Evolutionary conservation across 345 rosid genomes (phyloP).

Genomic region (Turnera subulata): DNA sequence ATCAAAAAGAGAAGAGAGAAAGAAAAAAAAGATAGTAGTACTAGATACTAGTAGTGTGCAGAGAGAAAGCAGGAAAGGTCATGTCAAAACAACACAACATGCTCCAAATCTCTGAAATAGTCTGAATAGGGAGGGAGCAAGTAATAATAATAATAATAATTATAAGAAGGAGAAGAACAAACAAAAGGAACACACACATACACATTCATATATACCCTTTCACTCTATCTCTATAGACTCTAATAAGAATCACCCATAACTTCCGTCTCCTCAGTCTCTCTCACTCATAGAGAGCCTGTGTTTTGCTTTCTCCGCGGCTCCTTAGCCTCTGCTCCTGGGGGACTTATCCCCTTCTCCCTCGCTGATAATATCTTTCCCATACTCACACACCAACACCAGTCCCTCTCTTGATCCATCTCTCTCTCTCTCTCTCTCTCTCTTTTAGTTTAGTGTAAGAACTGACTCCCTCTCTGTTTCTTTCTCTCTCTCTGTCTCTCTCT

Average conservation of each 20-base stretch:
- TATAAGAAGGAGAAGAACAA: slow-evolving; percentile 10
- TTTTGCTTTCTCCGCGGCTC: slow-evolving; percentile 67
- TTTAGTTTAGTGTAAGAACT: not conserved
- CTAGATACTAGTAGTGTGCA: slow-evolving; percentile 10
- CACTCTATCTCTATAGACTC: no score
- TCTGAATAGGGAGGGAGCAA: not conserved
- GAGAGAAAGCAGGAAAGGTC: slow-evolving; percentile 36
- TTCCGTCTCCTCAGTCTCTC: slow-evolving; percentile 4
- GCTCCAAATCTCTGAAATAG: slow-evolving; percentile 33
- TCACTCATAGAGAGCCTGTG: slow-evolving; percentile 3
- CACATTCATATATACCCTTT: slow-evolving; percentile 5
- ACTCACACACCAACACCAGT: slow-evolving; percentile 12
- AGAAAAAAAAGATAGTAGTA: slow-evolving; percentile 1
- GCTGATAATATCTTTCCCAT: slow-evolving; percentile 11
- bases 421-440: slow-evolving; percentile 7
- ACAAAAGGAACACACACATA: slow-evolving; percentile 3
- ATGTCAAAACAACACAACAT: slow-evolving; percentile 42
- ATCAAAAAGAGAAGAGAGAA: not conserved
- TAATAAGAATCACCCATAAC: no score
- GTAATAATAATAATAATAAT: slow-evolving; percentile 4
- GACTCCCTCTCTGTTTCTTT: not conserved
- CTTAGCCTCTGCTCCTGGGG: slow-evolving; percentile 82
- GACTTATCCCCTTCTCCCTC: slow-evolving; percentile 41
- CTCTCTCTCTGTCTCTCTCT: slow-evolving; percentile 3
- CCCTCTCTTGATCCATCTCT: slow-evolving; percentile 7